phyloP scores from a whole-genome alignment of 139 green algal genomes.

The Coccomyxa sp. region DNA sequence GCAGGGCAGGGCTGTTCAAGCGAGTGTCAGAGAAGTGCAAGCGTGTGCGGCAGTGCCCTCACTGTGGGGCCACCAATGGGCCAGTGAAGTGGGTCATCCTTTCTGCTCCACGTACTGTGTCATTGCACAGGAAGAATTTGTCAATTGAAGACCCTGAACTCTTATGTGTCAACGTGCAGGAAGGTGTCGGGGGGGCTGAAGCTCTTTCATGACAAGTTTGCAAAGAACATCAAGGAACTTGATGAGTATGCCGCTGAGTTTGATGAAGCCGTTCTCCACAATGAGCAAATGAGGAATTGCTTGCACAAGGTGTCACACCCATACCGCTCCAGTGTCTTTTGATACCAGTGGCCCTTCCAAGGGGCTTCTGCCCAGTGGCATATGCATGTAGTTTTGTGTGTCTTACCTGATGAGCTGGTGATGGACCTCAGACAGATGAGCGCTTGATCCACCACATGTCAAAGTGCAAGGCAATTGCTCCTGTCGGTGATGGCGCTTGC shows the following conservation, averaged over 20 bases:
- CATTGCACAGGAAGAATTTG: neutral
- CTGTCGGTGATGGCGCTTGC: too few relatives aligned
- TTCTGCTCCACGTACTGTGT: neutral
- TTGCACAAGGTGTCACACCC: conserved; percentile 33
- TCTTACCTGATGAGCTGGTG: too few relatives aligned
- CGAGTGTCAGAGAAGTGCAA: conserved; percentile 88
- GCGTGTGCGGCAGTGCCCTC: conserved; percentile 64
- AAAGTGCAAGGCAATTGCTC: too few relatives aligned
- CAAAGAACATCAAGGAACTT: conserved; percentile 55
- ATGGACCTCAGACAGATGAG: too few relatives aligned
- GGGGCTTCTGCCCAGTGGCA: too few relatives aligned
- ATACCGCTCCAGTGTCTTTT: neutral
- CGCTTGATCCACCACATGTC: too few relatives aligned
- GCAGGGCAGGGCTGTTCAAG: conserved; percentile 69
- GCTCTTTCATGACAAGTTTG: conserved; percentile 90
- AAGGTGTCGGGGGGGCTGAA: conserved; percentile 70
- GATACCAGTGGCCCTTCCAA: too few relatives aligned
- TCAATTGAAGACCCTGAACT: too few relatives aligned
- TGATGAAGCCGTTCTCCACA: conserved; percentile 50
- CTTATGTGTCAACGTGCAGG: conserved; percentile 22
- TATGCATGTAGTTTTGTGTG: too few relatives aligned
- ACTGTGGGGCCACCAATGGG: conserved; percentile 75
- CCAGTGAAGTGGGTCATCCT: conserved; percentile 63
- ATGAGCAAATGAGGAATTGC: conserved; percentile 53
- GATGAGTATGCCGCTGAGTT: conserved; percentile 50